Base-by-base conservation (phyloP, 176 grass and related monocot species). In the Pharus latifolius region DNA sequence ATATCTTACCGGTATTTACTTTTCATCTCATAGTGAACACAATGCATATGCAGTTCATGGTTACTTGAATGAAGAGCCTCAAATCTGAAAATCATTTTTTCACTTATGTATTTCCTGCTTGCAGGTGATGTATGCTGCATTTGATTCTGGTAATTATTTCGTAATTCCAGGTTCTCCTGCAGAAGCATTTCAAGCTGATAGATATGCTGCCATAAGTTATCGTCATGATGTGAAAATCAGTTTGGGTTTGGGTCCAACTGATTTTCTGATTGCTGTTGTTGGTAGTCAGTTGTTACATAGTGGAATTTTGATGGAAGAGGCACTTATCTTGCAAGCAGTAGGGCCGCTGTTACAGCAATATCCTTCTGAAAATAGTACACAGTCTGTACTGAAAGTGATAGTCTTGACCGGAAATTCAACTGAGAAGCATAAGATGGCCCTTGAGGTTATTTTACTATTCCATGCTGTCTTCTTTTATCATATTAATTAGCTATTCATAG, bases 141-240 rank as follows among this genome's bases (percentile, higher is more conserved):
- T 99, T 99, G 90, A 99, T 91, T 80, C 72, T 69, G 96, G 90
- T 47, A 99, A 99, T 65, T 91, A 86, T 82, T 85, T 91, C 31
- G 87, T 95, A 26, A 88, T 99, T 91, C 90, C 90, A 72, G 96
- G 90, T 60, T 86, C 73, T 45, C 84, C 96, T 50, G 64, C 75
- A 69, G 87, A 86, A 85, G 69, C 81, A 71, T 71, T 83, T 78
- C 85, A 76, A 65, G 83, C 86, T 74, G 84, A 91, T 44, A 45
- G 29, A 29, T 65, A 75, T 64, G 56, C 60, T 59, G 56, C 61
- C 22, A 74, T 65, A 73, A 59, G 24, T 67, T 70, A 74, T 69
- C 53, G 49, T 15, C 51, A 80, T 53, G 68, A 76, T 27, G 41
- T 42, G 60, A 91, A 73, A 80, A 79, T 60, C 17, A 84, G 59